Conservation (phyloP, 2,329 filamentous ascomycete genomes). For the Pseudogymnoascus sp. region DNA sequence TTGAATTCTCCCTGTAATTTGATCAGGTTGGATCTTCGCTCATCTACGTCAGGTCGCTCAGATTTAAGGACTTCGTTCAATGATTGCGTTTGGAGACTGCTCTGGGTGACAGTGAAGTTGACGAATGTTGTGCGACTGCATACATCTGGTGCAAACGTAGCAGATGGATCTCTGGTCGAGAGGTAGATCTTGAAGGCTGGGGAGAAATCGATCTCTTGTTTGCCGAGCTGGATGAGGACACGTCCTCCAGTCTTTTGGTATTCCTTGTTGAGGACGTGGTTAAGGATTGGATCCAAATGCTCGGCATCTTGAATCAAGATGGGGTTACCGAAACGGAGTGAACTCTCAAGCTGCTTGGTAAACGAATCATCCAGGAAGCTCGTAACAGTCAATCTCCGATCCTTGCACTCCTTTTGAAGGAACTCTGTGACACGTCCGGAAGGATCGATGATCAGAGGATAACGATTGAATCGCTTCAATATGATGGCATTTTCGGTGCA, state of each 20-base stretch:
- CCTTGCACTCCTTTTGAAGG: conserved; percentile 87
- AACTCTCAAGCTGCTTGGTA: conserved; percentile 95
- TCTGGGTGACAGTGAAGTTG: conserved; percentile 98
- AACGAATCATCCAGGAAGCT: conserved; percentile 98
- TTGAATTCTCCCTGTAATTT: conserved; percentile 99
- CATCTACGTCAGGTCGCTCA: conserved; percentile 93
- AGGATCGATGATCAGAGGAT: conserved; percentile 95
- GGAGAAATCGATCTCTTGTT: conserved; percentile 98
- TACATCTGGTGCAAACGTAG: conserved; percentile 89
- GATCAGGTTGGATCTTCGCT: conserved; percentile 92
- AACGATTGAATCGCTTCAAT: conserved; percentile 94
- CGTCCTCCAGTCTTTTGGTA: conserved; percentile 98
- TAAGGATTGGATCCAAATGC: conserved; percentile 91
- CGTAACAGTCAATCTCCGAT: conserved; percentile 87
- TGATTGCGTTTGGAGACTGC: conserved; percentile 95
- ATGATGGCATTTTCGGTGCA: conserved; percentile 99
- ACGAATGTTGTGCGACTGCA: conserved; percentile 98
- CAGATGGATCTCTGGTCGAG: conserved; percentile 91
- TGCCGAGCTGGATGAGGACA: conserved; percentile 95
- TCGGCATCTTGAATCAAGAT: conserved; percentile 98
- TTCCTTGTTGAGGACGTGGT: conserved; percentile 98
- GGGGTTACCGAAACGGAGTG: conserved; percentile 92
- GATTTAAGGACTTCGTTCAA: conserved; percentile 96
- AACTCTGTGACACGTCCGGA: conserved; percentile 93
- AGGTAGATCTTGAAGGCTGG: conserved; percentile 92